A percentile compares a stretch with the other conserved stretches of the same genome.
phyloP scores from a whole-genome alignment of 192 early-diverging fungal species.

The Allomyces macrogynus region DNA sequence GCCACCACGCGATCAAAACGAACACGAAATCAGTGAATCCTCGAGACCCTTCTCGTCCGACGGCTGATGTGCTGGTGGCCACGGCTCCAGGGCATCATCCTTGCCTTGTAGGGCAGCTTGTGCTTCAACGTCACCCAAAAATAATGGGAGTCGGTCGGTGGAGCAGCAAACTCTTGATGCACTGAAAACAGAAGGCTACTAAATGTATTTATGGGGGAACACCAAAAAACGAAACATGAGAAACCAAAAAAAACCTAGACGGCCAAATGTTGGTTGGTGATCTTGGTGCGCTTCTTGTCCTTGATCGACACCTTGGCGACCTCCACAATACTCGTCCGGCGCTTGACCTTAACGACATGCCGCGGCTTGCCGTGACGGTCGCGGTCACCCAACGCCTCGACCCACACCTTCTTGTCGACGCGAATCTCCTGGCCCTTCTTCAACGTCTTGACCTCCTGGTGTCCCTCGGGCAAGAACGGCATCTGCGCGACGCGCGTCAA shows the following conservation, averaged over 20 bases:
- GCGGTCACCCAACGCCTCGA: background rate
- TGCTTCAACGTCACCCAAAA: too few species aligned
- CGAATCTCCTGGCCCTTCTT: background rate
- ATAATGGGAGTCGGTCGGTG: too few species aligned
- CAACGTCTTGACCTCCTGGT: background rate
- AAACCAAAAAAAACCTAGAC: background rate
- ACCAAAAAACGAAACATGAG: background rate
- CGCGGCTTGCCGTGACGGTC: background rate
- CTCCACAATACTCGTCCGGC: background rate
- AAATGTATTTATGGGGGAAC: too few species aligned
- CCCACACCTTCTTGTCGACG: background rate
- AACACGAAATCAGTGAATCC: too few species aligned
- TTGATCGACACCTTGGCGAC: background rate
- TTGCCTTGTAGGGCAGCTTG: too few species aligned
- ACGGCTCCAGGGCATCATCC: too few species aligned
- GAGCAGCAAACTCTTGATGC: too few species aligned
- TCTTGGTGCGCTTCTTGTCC: background rate
- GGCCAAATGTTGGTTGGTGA: background rate
- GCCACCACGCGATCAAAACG: too few species aligned
- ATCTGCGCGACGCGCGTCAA: constrained; percentile 5
- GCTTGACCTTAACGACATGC: background rate
- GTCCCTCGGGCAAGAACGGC: background rate
- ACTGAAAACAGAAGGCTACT: too few species aligned
- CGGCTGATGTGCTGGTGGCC: too few species aligned
- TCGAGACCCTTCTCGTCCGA: too few species aligned